Base-by-base conservation (phyloP, 495 filamentous ascomycete genomes). In the Lentithecium fluviatile region DNA sequence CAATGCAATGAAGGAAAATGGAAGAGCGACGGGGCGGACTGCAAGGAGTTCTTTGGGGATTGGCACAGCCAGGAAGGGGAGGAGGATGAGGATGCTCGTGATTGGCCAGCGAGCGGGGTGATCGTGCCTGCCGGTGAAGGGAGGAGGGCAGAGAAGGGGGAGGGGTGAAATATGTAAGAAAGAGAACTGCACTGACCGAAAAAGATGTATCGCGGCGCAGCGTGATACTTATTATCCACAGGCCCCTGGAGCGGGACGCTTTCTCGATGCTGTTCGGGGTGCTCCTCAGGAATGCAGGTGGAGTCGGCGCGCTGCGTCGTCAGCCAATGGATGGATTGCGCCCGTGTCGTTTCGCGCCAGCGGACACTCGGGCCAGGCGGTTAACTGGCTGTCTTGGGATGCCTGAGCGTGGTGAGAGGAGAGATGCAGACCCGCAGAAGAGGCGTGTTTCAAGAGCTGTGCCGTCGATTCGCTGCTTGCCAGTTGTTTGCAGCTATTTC, bases 401-500 rank as follows among this genome's bases (percentile, higher is more conserved):
- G 61, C 19, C 55, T 59, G 42, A 12, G 55, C 25, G 34, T 42
- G 19, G 42, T 37, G 54, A 19, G 47, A 36, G 45, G 56, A 45
- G 54, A 45, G 23, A 34, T 23, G 13, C 8, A 54, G n/a, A n/a
- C n/a, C n/a, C n/a, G n/a, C n/a, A n/a, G n/a, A n/a, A n/a, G 34
- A 59, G 40, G 62, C 47, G 55, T 62, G 65, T 68, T 68, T 68
- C 65, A 68, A 53, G 57, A 45, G 54, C 42, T 52, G 20, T 21
- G 40, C 51, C 45, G 49, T 17, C 60, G 50, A 64, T 43, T 58
- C 53, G 56, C 34, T 48, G 52, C 32, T 29, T 45, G 58, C 52
- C 51, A 45, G 20, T 45, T 51, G 58, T 58, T 62, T 66, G 58
- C 52, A 47, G 59, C 65, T 67, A 67, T 67, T 57, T 67, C 52